A percentile compares a stretch with the other conserved stretches of the same genome.
These are phyloP conservation scores for Debaryomyces sp. DNA, from an alignment of 1,139 yeast genomes.

Conservation along the genomic window DNA sequence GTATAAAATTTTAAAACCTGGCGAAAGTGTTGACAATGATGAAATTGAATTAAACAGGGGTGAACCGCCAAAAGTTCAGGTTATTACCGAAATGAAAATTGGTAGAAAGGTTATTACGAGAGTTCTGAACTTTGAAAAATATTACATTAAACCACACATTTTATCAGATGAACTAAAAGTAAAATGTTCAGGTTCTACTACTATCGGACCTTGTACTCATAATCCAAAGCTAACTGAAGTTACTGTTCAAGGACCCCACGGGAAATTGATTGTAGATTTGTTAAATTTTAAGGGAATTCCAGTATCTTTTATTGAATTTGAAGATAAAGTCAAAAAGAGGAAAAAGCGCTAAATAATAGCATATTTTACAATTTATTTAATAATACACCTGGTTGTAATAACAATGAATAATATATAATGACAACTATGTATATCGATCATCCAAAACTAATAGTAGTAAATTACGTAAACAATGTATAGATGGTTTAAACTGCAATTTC, in stretches of 20 bases:
- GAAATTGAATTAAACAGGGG: slow-evolving; percentile 55
- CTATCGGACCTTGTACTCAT: slow-evolving; percentile 59
- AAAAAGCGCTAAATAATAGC: slow-evolving; percentile 35
- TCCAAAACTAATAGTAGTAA: background rate
- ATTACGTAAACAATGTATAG: background rate
- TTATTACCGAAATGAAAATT: slow-evolving; percentile 74
- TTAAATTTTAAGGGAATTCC: slow-evolving; percentile 71
- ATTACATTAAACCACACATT: slow-evolving; percentile 62
- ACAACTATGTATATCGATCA: background rate
- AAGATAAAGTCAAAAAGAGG: slow-evolving; percentile 64
- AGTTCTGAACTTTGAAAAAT: slow-evolving; percentile 69
- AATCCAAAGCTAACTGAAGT: slow-evolving; percentile 67
- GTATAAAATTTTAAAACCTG: slow-evolving; percentile 57
- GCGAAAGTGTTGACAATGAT: slow-evolving; percentile 36
- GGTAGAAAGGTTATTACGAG: slow-evolving; percentile 83
- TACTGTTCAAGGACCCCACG: slow-evolving; percentile 90
- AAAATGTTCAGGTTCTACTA: slow-evolving; percentile 87
- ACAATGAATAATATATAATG: background rate
- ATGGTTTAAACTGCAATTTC: slow-evolving; percentile 48
- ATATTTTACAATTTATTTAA: background rate
- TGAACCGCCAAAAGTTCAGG: slow-evolving; percentile 62
- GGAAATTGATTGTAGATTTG: slow-evolving; percentile 57
- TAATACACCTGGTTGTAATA: background rate
- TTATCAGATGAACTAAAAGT: slow-evolving; percentile 72
- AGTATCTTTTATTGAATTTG: slow-evolving; percentile 62